phyloP scores from a whole-genome alignment of 805 yeast genomes.

The Wickerhamiella hasegawae region DNA sequence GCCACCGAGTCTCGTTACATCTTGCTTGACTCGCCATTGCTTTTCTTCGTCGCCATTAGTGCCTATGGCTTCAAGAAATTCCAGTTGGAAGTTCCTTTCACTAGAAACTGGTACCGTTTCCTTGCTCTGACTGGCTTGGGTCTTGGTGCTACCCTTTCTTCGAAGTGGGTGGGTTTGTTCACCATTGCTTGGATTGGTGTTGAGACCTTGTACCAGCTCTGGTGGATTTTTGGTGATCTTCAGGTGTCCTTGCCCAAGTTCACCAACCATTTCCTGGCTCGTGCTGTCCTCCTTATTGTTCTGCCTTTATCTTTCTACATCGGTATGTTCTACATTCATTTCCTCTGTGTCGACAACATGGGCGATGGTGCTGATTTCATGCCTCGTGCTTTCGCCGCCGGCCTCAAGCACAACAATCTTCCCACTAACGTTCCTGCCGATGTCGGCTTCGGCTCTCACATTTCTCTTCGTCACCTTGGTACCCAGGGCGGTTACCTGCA shows the following conservation, averaged over 20 bases:
- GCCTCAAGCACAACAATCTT: constrained; percentile 30
- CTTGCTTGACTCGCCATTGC: constrained; percentile 29
- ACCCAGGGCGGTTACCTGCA: constrained; percentile 66
- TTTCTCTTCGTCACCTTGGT: constrained; percentile 54
- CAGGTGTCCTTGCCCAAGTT: constrained; percentile 26
- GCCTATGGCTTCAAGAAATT: constrained; percentile 36
- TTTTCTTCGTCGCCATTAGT: constrained; percentile 29
- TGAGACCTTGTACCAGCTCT: constrained; percentile 35
- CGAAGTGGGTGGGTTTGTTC: constrained; percentile 57
- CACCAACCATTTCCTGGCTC: constrained; percentile 26
- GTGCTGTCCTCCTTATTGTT: constrained; percentile 29
- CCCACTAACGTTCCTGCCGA: constrained; percentile 38
- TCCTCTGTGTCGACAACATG: constrained; percentile 26
- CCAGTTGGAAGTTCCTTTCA: constrained; percentile 30
- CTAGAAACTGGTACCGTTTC: constrained; percentile 36
- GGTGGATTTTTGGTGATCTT: constrained; percentile 61
- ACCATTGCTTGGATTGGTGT: constrained; percentile 50
- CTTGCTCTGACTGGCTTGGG: constrained; percentile 31
- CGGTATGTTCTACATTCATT: constrained; percentile 41
- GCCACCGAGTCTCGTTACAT: constrained; percentile 44
- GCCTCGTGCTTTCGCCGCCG: constrained; percentile 51
- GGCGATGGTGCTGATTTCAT: constrained; percentile 50
- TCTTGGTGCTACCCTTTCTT: constrained; percentile 40
- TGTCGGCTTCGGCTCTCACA: constrained; percentile 54
- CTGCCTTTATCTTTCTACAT: constrained; percentile 47